Evolutionary conservation across 225 moss, liverwort and hornwort genomes (phyloP), one percentile per base, ranked within the genome.

Genomic region (Anthoceros angustus): DNA sequence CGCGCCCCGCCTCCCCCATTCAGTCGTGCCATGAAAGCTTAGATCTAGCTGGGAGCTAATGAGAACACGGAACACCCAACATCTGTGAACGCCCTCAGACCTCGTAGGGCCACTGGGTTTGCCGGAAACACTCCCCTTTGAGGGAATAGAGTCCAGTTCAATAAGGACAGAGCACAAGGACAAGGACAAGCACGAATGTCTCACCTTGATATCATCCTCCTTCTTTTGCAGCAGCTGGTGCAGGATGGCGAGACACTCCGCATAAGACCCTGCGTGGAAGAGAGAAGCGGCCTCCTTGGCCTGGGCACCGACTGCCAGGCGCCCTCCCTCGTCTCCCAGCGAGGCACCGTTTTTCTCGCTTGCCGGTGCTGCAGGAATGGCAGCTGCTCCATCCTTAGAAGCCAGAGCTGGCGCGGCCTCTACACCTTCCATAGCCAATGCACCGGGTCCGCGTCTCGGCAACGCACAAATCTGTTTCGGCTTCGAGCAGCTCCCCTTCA

Each of bases 251-350:
- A 98, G 70, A 61, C 91, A 98, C 64, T 91, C 91, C 14, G 85
- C 69, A 66, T 91, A 98, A 1, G 86, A 83, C 64, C 86, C 82
- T 24, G 86, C 70, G 55, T 91, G 86, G 76, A 98, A 98, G 18
- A 98, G 82, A 79, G 76, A 73, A 9, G 91, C 91, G 16, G 95
- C 95, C 43, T 91, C 91, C 76, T 98, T 98, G 10, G 95, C 95
- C 43, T 85, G 78, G 39, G 85, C 86, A 5, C 83, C 84, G 3
- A 87, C 80, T 12, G 86, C 55, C 55, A 55, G n/a, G 5, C 55
- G 55, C 23, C 55, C 55, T 55, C 55, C 55, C 18, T 55, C 55
- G 55, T 55, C 55, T 23, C 14, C 55, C 18, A 23, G 18, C 8
- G 55, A 23, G 7, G 55, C 8, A 4, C 8, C 55, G 23, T 18